Conservation (phyloP, 768 basidiomycete genomes). For the Phlegmacium glaucopus region DNA sequence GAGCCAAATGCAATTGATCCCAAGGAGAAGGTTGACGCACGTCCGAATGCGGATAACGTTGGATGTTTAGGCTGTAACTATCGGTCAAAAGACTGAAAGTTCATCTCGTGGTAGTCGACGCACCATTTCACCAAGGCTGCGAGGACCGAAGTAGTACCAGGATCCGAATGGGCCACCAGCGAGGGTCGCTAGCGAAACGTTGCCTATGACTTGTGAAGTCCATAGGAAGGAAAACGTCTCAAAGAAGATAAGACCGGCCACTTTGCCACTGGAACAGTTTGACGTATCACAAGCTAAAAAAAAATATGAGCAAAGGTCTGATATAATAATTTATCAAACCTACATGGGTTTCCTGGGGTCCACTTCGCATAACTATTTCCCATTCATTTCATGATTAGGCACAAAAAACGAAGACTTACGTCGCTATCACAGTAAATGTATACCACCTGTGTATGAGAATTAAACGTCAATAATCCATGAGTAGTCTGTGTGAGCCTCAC, state of each 20-base stretch:
- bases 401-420: constrained; percentile 33
- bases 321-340: constrained; percentile 15
- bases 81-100: background rate
- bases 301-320: constrained; percentile 1
- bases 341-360: constrained; percentile 75
- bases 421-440: constrained; percentile 73
- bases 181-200: constrained; percentile 74
- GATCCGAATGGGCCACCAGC: constrained; percentile 76
- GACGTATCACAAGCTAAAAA: constrained; percentile 43
- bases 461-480: constrained; percentile 2
- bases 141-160: constrained; percentile 87
- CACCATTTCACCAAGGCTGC: constrained; percentile 61
- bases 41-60: constrained; percentile 64
- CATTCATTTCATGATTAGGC: background rate
- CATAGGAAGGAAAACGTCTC: constrained; percentile 82
- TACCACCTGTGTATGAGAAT: constrained; percentile 52
- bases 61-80: constrained; percentile 59
- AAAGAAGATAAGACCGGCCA: constrained; percentile 76
- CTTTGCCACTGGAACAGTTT: constrained; percentile 67
- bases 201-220: constrained; percentile 80
- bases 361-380: constrained; percentile 53
- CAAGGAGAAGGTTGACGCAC: constrained; percentile 75
- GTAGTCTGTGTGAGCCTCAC: constrained; percentile 31
- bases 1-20: constrained; percentile 86
- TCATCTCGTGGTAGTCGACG: constrained; percentile 9